These are phyloP conservation scores for Diaporthe ampelina DNA, from an alignment of 2,329 filamentous ascomycete genomes.

Conservation along the genomic window DNA sequence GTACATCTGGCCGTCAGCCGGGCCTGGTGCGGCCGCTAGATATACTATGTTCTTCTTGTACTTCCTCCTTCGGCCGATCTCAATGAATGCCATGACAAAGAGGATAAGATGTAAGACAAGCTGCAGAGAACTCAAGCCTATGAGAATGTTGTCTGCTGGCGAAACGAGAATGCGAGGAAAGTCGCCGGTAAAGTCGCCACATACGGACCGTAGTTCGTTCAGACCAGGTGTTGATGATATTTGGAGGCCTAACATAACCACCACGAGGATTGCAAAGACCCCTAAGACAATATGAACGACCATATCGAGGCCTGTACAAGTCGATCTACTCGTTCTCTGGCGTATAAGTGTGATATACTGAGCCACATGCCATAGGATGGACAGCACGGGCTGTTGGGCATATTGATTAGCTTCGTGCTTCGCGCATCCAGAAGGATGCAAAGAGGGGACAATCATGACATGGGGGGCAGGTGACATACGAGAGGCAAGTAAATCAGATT, in stretches of 20 bases:
- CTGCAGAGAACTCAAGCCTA: slow-evolving; percentile 42
- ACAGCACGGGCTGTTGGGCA: slow-evolving; percentile 50
- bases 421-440: too few relatives aligned
- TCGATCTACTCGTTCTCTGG: slow-evolving; percentile 52
- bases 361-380: slow-evolving; percentile 54
- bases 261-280: slow-evolving; percentile 49
- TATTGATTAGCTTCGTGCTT: too few relatives aligned
- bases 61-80: slow-evolving; percentile 40
- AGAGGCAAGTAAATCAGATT: too few relatives aligned
- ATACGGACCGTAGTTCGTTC: too few relatives aligned
- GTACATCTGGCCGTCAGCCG: slow-evolving; percentile 28
- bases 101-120: slow-evolving; percentile 39
- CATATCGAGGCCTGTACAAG: slow-evolving; percentile 60
- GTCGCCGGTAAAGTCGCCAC: too few relatives aligned
- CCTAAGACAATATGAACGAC: slow-evolving; percentile 58
- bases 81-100: slow-evolving; percentile 43
- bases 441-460: too few relatives aligned
- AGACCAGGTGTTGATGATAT: too few relatives aligned
- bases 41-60: slow-evolving; percentile 33
- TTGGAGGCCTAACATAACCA: slow-evolving; percentile 35
- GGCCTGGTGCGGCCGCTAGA: slow-evolving; percentile 6
- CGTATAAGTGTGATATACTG: slow-evolving; percentile 55
- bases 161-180: too few relatives aligned
- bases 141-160: slow-evolving; percentile 35
- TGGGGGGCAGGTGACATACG: too few relatives aligned